Conservation (phyloP, 768 basidiomycete species). For the Lentinula sp. region DNA sequence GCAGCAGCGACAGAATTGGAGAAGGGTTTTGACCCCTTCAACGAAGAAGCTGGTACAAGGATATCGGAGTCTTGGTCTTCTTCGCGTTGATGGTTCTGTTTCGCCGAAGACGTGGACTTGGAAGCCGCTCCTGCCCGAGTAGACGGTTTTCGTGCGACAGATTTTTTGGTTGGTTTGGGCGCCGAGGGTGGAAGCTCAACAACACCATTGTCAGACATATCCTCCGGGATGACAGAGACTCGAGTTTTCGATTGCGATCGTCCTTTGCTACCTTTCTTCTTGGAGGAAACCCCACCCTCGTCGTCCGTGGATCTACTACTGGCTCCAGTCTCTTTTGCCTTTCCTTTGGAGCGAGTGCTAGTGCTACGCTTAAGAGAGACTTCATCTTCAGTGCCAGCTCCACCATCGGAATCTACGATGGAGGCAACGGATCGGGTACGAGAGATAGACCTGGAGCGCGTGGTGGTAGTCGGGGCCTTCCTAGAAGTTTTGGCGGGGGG, state of each 20-base stretch:
- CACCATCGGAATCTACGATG: slow-evolving; percentile 8
- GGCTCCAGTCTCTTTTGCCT: not conserved
- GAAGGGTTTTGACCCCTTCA: slow-evolving; percentile 8
- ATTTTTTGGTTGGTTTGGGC: slow-evolving; percentile 2
- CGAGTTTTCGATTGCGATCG: slow-evolving; percentile 5
- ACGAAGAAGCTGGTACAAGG: not conserved
- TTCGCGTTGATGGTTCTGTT: slow-evolving; percentile 6
- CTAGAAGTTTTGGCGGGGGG: slow-evolving; percentile 12
- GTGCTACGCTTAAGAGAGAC: not conserved
- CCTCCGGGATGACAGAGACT: slow-evolving; percentile 5
- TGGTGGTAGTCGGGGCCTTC: not conserved
- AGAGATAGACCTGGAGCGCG: slow-evolving; percentile 7
- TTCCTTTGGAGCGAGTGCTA: slow-evolving; percentile 9
- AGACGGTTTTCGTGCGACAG: slow-evolving; percentile 6
- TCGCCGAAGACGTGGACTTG: slow-evolving; percentile 5
- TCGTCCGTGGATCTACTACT: not conserved
- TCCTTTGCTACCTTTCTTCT: slow-evolving; percentile 1
- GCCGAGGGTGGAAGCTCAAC: not conserved
- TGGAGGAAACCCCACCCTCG: not conserved
- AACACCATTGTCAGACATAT: not conserved
- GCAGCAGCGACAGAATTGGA: slow-evolving; percentile 12
- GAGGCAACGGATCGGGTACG: slow-evolving; percentile 1
- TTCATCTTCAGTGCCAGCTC: slow-evolving; percentile 7
- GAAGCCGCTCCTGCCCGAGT: slow-evolving; percentile 7
- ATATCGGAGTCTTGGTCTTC: slow-evolving; percentile 13